Percentiles rank a stretch among this genome's conserved stretches.
Evolutionary conservation across 2,329 filamentous ascomycete genomes (phyloP).

Genomic region (Paraconiothyrium brasiliense): DNA sequence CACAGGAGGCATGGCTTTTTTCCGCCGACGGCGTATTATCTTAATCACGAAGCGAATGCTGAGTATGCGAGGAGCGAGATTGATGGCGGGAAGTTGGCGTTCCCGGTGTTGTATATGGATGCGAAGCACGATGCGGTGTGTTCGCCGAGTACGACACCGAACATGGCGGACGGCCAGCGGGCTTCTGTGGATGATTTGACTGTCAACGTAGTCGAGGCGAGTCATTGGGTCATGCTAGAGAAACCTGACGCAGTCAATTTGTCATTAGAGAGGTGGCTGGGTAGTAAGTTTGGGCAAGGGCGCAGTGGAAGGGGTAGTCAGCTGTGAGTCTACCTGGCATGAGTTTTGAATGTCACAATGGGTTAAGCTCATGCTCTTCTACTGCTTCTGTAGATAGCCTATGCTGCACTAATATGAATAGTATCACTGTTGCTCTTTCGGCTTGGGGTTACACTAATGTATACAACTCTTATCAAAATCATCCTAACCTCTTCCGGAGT

Average conservation of each 20-base stretch:
- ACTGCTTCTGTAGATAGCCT: too few relatives aligned
- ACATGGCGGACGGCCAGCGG: not conserved
- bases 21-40: constrained; percentile 3
- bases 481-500: not conserved
- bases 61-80: not conserved
- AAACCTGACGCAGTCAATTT: not conserved
- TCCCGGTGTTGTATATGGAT: not conserved
- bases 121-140: not conserved
- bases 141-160: not conserved
- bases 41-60: constrained; percentile 1
- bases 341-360: too few relatives aligned
- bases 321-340: too few relatives aligned
- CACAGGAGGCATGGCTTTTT: not conserved
- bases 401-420: too few relatives aligned
- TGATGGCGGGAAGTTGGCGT: not conserved
- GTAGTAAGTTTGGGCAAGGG: not conserved
- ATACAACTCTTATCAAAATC: not conserved
- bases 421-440: too few relatives aligned
- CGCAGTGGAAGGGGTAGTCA: too few relatives aligned
- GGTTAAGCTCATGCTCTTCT: too few relatives aligned
- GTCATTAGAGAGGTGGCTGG: constrained; percentile 1
- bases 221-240: constrained; percentile 1
- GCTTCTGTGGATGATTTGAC: not conserved
- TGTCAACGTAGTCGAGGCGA: not conserved
- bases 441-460: not conserved